Percentiles rank a stretch among this genome's conserved stretches.
phyloP scores from a whole-genome alignment of 2,329 filamentous ascomycete species.

The Fusarium irregulare region DNA sequence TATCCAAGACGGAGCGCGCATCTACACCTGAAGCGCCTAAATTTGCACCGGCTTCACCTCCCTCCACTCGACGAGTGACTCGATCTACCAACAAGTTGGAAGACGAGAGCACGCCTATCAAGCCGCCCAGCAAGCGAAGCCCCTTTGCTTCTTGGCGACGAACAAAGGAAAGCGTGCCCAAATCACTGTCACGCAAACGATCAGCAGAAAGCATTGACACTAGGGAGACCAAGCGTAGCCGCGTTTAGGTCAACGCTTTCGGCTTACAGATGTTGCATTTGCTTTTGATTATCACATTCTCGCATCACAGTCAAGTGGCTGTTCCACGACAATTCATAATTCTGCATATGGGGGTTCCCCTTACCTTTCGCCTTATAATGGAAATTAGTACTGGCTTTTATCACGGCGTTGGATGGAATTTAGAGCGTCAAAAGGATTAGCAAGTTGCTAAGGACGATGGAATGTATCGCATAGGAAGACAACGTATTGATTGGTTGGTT shows the following conservation, averaged over 20 bases:
- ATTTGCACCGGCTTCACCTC: slow-evolving; percentile 70
- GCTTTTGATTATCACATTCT: slow-evolving; percentile 9
- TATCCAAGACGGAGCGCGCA: slow-evolving; percentile 44
- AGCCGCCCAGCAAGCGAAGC: slow-evolving; percentile 57
- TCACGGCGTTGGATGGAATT: slow-evolving; percentile 43
- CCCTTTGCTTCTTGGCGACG: slow-evolving; percentile 77
- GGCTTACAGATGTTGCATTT: slow-evolving; percentile 8
- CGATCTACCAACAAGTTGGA: slow-evolving; percentile 65
- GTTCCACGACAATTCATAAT: slow-evolving; percentile 24
- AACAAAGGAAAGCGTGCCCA: slow-evolving; percentile 64
- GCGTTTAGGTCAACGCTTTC: slow-evolving; percentile 43
- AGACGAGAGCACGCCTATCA: slow-evolving; percentile 57
- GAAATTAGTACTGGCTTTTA: slow-evolving; percentile 39
- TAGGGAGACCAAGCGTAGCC: slow-evolving; percentile 51
- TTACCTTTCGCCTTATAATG: slow-evolving; percentile 27
- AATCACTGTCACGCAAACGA: slow-evolving; percentile 61
- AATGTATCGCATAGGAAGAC: slow-evolving; percentile 30
- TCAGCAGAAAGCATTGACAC: slow-evolving; percentile 49
- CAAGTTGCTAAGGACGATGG: slow-evolving; percentile 17
- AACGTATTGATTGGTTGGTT: slow-evolving; percentile 15
- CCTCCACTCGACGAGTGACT: slow-evolving; percentile 70
- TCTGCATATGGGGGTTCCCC: slow-evolving; percentile 32
- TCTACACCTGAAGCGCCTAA: slow-evolving; percentile 66
- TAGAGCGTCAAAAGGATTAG: slow-evolving; percentile 33
- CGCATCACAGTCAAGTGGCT: slow-evolving; percentile 22